phyloP scores from a whole-genome alignment of 768 basidiomycete genomes.

The Leccinum subtestaceum region DNA sequence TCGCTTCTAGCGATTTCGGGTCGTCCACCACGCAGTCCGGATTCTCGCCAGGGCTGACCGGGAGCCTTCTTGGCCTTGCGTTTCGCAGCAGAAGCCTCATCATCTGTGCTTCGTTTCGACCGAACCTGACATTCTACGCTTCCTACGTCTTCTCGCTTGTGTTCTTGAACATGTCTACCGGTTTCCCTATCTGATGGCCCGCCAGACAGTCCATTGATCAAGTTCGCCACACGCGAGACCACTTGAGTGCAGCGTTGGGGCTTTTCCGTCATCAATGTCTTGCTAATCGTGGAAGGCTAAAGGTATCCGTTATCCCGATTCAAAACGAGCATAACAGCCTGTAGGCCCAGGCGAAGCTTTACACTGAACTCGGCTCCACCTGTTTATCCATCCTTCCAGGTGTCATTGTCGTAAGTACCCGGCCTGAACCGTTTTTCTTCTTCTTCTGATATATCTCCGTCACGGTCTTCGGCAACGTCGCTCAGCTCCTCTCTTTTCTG shows the following conservation, averaged over 20 bases:
- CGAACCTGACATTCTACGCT: slow-evolving; percentile 76
- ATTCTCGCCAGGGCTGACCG: slow-evolving; percentile 41
- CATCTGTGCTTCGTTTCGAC: slow-evolving; percentile 51
- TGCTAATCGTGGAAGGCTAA: slow-evolving; percentile 69
- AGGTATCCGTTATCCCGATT: slow-evolving; percentile 87
- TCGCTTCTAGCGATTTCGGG: slow-evolving; percentile 69
- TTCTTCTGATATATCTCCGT: slow-evolving; percentile 62
- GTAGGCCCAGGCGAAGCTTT: slow-evolving; percentile 84
- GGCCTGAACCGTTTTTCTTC: slow-evolving; percentile 75
- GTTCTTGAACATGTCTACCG: slow-evolving; percentile 88
- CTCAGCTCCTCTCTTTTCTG: slow-evolving; percentile 64
- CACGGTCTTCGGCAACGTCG: slow-evolving; percentile 32
- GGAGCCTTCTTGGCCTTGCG: slow-evolving; percentile 56
- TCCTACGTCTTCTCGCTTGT: slow-evolving; percentile 90
- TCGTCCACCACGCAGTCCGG: slow-evolving; percentile 40
- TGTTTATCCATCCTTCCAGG: slow-evolving; percentile 13
- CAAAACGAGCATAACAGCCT: slow-evolving; percentile 87
- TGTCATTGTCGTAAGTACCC: slow-evolving; percentile 49
- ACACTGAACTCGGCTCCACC: slow-evolving; percentile 37
- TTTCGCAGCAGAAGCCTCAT: slow-evolving; percentile 40
- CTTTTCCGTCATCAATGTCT: slow-evolving; percentile 77
- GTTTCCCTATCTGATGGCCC: slow-evolving; percentile 33
- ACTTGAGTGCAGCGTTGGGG: slow-evolving; percentile 88
- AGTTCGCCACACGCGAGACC: slow-evolving; percentile 82
- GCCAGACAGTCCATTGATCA: slow-evolving; percentile 46